phyloP scores from a whole-genome alignment of 345 rosid genomes.

The Garcia nutans region DNA sequence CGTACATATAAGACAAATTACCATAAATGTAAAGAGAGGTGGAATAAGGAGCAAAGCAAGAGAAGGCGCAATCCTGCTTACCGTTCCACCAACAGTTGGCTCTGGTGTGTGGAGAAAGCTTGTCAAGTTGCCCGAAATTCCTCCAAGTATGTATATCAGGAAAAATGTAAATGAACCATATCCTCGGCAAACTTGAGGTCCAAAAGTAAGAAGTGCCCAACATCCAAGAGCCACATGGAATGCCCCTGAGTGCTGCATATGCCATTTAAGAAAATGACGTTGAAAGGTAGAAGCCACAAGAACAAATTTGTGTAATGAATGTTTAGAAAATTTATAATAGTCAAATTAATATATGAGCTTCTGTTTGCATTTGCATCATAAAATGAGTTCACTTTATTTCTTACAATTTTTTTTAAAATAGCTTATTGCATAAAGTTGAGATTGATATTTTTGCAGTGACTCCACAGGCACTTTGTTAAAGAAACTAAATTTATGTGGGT shows the following conservation, averaged over 20 bases:
- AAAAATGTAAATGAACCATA: conserved; percentile 75
- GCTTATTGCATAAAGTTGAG: not conserved
- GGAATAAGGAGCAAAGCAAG: not conserved
- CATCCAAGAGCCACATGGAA: conserved; percentile 75
- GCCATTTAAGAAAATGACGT: not conserved
- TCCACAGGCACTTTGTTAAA: not conserved
- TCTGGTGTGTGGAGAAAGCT: conserved; percentile 87
- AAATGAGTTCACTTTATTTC: conserved; percentile 5
- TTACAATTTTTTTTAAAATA: too few relatives aligned
- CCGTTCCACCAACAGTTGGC: conserved; percentile 88
- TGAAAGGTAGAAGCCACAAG: not conserved
- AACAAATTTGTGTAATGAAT: not conserved
- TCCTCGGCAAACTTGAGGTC: conserved; percentile 68
- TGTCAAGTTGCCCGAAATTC: conserved; percentile 78
- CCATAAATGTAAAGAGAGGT: not conserved
- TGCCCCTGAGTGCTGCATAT: conserved; percentile 75
- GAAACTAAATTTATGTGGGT: not conserved
- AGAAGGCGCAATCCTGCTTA: conserved; percentile 33
- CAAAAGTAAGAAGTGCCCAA: conserved; percentile 76
- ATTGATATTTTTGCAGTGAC: not conserved
- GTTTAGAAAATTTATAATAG: not conserved
- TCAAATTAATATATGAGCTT: not conserved
- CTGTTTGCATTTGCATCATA: not conserved
- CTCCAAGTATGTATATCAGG: conserved; percentile 80
- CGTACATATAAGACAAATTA: not conserved